Percentiles rank a stretch among this genome's conserved stretches.
Evolutionary conservation across 345 rosid species (phyloP).

Genomic region (Camelina laxa): DNA sequence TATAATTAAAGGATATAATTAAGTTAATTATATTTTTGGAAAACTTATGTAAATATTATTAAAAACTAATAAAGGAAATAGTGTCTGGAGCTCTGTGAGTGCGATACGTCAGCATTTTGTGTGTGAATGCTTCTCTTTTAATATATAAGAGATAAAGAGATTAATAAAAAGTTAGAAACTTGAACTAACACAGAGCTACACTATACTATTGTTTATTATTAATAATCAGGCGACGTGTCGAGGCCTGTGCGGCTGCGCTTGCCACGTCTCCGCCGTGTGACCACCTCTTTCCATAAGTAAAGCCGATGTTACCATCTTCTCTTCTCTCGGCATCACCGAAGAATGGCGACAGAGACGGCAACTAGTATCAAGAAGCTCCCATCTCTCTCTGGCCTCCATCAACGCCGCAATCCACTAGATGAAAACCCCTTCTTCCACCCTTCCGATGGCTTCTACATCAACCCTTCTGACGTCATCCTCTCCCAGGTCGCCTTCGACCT

Average conservation of each 20-base stretch:
- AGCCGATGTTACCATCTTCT: conserved; percentile 1
- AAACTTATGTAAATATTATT: too few relatives aligned
- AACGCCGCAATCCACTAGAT: conserved; percentile 59
- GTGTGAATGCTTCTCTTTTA: too few relatives aligned
- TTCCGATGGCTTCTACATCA: conserved; percentile 67
- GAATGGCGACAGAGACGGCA: conserved; percentile 20
- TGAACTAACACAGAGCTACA: too few relatives aligned
- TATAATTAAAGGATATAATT: too few relatives aligned
- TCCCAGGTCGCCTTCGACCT: conserved; percentile 64
- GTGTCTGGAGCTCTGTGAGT: too few relatives aligned
- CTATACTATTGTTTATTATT: too few relatives aligned
- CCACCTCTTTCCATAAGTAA: not conserved
- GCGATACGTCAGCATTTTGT: too few relatives aligned
- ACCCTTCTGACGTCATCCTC: conserved; percentile 61
- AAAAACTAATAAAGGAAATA: too few relatives aligned
- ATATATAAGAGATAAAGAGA: too few relatives aligned
- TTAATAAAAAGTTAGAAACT: too few relatives aligned
- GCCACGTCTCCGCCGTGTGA: conserved; percentile 37
- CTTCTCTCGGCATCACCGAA: conserved; percentile 13
- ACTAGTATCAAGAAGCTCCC: conserved; percentile 44
- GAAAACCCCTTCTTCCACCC: conserved; percentile 65
- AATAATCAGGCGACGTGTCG: conserved; percentile 27
- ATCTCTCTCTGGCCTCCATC: conserved; percentile 48
- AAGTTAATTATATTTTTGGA: too few relatives aligned
- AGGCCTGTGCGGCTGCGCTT: not conserved